Conservation (phyloP, 257 asterid species). For the Plantago ovata region DNA sequence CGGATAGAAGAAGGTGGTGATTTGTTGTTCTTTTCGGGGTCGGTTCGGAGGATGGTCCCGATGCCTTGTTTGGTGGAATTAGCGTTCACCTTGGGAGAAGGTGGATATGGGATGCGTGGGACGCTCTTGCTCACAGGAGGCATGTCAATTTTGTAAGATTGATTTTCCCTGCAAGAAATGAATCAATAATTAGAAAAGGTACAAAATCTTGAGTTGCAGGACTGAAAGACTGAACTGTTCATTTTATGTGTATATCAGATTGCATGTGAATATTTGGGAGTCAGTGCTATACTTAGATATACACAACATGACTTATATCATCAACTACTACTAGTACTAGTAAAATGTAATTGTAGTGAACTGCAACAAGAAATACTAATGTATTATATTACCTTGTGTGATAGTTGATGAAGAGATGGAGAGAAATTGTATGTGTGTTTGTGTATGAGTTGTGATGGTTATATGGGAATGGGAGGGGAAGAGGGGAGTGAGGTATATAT, state of each 20-base stretch:
- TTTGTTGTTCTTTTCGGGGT: constrained; percentile 19
- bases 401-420: not conserved
- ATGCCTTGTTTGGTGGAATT: constrained; percentile 54
- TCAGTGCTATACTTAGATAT: not conserved
- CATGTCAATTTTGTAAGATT: not conserved
- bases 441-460: not conserved
- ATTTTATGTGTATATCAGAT: no score
- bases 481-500: constrained; percentile 53
- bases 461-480: constrained; percentile 25
- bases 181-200: constrained; percentile 14
- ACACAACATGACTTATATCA: no score
- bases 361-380: no score
- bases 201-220: constrained; percentile 27
- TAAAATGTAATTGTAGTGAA: no score
- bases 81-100: constrained; percentile 16
- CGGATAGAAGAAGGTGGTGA: constrained; percentile 37
- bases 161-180: constrained; percentile 28
- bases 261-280: constrained; percentile 2
- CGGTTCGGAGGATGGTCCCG: constrained; percentile 66
- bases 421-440: not conserved
- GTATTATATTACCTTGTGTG: no score
- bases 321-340: no score
- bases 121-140: constrained; percentile 21
- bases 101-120: constrained; percentile 20
- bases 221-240: no score